These are phyloP conservation scores for Didymella exigua DNA, from an alignment of 2,329 filamentous ascomycete species.

Conservation along the genomic window DNA sequence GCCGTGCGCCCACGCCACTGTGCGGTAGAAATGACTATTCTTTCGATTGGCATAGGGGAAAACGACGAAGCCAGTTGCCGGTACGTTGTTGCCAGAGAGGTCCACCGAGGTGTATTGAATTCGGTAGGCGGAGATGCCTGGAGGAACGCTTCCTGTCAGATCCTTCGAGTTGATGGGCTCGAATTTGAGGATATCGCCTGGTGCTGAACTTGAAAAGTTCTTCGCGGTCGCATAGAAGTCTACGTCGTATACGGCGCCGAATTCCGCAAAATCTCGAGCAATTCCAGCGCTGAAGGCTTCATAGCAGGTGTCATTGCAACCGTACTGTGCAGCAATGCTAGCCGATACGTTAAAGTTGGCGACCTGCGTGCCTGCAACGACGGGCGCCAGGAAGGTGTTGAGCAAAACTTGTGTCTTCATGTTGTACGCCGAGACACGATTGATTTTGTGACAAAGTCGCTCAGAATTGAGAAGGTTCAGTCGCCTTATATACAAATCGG, in stretches of 20 bases:
- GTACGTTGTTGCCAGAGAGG: not conserved
- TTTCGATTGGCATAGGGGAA: constrained; percentile 2
- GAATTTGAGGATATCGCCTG: constrained; percentile 7
- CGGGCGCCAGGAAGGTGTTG: not conserved
- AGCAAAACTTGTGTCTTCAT: not conserved
- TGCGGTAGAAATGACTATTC: not conserved
- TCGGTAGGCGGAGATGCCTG: not conserved
- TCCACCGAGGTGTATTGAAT: constrained; percentile 7
- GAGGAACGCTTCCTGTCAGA: not conserved
- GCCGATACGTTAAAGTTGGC: constrained; percentile 9
- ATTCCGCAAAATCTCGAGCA: not conserved
- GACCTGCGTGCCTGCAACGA: not conserved
- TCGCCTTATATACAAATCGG: not conserved
- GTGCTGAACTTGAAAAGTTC: constrained; percentile 4
- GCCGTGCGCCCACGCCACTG: constrained; percentile 6
- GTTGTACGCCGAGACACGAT: not conserved
- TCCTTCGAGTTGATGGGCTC: not conserved
- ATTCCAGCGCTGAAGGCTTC: not conserved
- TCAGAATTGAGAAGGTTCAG: not conserved
- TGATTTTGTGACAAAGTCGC: not conserved
- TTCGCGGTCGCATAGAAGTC: constrained; percentile 8
- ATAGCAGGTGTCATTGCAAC: constrained; percentile 2
- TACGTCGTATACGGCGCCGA: not conserved
- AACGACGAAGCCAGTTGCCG: constrained; percentile 6
- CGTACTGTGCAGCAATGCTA: not conserved